Percentiles rank a stretch among this genome's conserved stretches.
Evolutionary conservation across 148 eudicot genomes (phyloP).

Genomic region (Hydrangea macrophylla): DNA sequence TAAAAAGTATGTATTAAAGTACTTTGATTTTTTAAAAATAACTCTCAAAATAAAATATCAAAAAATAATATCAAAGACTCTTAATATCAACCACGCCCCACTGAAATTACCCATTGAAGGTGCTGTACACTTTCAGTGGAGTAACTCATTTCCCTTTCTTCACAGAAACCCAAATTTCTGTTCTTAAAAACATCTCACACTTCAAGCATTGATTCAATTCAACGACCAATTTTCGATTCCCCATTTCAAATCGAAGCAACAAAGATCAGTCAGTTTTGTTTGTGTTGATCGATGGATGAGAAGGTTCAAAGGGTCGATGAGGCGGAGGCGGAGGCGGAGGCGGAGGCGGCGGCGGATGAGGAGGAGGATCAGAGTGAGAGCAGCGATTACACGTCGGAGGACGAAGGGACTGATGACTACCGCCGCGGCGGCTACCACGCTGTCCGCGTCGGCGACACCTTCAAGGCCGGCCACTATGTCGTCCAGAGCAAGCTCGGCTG

Average conservation of each 20-base stretch:
- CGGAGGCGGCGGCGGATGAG: conserved; percentile 12
- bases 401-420: conserved; percentile 26
- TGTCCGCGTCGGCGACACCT: conserved; percentile 15
- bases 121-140: not conserved
- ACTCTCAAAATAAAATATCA: no score
- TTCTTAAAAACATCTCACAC: not conserved
- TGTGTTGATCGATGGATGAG: conserved; percentile 11
- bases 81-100: no score
- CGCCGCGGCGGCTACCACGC: conserved; percentile 23
- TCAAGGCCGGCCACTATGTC: conserved; percentile 17
- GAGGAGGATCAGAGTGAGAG: conserved; percentile 20
- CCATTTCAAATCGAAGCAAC: not conserved
- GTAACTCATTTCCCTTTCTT: not conserved
- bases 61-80: no score
- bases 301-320: conserved; percentile 20
- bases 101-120: no score
- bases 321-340: conserved; percentile 14
- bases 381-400: conserved; percentile 38
- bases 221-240: not conserved
- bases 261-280: not conserved
- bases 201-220: not conserved
- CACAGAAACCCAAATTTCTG: not conserved
- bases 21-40: no score
- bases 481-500: conserved; percentile 41
- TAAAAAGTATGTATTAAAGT: no score